Conservation (phyloP, 2,329 filamentous ascomycete genomes). For the Parasarocladium wereldwijsianum region DNA sequence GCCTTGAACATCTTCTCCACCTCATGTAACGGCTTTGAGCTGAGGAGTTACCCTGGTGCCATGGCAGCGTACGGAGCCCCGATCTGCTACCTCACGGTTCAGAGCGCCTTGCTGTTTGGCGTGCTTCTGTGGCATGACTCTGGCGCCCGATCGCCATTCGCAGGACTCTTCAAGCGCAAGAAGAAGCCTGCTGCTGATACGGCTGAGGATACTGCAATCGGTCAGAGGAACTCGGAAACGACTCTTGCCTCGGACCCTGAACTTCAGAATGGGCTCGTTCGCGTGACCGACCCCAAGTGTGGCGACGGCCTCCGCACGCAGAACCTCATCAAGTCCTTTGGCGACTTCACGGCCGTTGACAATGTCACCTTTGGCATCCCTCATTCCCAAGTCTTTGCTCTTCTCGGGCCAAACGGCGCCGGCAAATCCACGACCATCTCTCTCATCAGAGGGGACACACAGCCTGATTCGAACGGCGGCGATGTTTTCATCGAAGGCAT, state of each 20-base stretch:
- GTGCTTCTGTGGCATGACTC: constrained; percentile 64
- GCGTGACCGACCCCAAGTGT: constrained; percentile 12
- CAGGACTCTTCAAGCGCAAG: constrained; percentile 2
- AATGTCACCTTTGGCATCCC: constrained; percentile 57
- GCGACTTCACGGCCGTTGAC: constrained; percentile 48
- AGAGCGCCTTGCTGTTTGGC: constrained; percentile 51
- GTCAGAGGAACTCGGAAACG: neutral
- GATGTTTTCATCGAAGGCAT: constrained; percentile 55
- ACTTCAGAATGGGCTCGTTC: constrained; percentile 11
- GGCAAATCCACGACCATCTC: constrained; percentile 62
- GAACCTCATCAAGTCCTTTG: constrained; percentile 55
- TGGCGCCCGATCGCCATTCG: constrained; percentile 22
- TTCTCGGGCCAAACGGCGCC: constrained; percentile 65
- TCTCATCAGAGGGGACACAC: constrained; percentile 59
- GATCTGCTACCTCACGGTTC: constrained; percentile 61
- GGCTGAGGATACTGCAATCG: constrained; percentile 7
- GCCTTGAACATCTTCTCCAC: constrained; percentile 66
- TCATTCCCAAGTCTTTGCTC: constrained; percentile 55
- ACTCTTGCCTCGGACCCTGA: constrained; percentile 10
- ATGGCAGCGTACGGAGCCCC: constrained; percentile 64
- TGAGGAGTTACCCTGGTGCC: constrained; percentile 51
- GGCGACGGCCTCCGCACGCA: constrained; percentile 43
- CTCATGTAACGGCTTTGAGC: constrained; percentile 45
- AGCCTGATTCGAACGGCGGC: constrained; percentile 36
- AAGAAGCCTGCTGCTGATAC: constrained; percentile 5